A percentile compares a stretch with the other conserved stretches of the same genome.
Evolutionary conservation across 2,329 filamentous ascomycete species (phyloP).

Genomic region (Rhytidhysteron rufulum): DNA sequence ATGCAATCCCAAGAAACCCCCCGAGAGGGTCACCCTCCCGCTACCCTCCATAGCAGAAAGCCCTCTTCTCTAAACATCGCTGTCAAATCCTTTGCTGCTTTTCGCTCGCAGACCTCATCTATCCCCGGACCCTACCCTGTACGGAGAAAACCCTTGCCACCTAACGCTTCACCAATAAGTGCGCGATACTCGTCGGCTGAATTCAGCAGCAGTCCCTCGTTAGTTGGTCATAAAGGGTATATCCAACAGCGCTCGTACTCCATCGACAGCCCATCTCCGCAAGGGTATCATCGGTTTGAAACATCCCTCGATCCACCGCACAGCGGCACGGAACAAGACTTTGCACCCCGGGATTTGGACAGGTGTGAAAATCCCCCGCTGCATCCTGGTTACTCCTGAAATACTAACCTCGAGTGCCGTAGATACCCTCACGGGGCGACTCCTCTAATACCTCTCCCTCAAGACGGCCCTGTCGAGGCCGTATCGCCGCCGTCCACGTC

Average conservation of each 20-base stretch:
- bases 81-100: conserved; percentile 42
- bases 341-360: conserved; percentile 36
- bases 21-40: conserved; percentile 5
- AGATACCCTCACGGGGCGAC: conserved; percentile 35
- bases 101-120: conserved; percentile 40
- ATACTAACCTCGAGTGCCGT: conserved; percentile 2
- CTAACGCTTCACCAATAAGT: conserved; percentile 46
- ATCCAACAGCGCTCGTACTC: conserved; percentile 21
- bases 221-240: conserved; percentile 14
- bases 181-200: conserved; percentile 39
- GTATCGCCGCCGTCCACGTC: too few relatives aligned
- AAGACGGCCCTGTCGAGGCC: conserved; percentile 20
- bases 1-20: conserved; percentile 5
- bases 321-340: conserved; percentile 26
- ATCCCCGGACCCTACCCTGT: conserved; percentile 43
- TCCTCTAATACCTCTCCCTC: conserved; percentile 21
- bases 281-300: conserved; percentile 20
- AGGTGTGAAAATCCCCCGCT: conserved; percentile 24
- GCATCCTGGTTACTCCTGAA: conserved; percentile 13
- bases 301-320: conserved; percentile 27
- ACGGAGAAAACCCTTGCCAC: conserved; percentile 53
- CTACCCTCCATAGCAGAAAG: conserved; percentile 24
- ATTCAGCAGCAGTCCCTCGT: conserved; percentile 39
- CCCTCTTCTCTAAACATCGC: conserved; percentile 36
- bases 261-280: conserved; percentile 24